Percentiles rank a stretch among this genome's conserved stretches.
Evolutionary conservation across 768 basidiomycete genomes (phyloP).

Genomic region (Auricularia auricula-judae): DNA sequence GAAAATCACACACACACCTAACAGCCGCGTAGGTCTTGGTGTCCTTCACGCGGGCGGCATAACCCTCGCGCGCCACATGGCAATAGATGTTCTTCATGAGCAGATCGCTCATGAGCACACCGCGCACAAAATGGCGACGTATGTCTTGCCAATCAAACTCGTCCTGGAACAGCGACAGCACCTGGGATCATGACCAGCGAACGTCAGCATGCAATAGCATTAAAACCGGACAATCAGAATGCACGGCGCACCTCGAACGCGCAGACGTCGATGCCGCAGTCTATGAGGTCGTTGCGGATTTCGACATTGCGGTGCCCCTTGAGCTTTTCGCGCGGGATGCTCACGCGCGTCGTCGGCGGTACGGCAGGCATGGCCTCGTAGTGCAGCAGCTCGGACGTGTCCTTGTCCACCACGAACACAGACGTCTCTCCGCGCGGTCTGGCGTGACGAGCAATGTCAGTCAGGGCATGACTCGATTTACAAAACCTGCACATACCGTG

Average conservation of each 20-base stretch:
- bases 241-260: conserved; percentile 65
- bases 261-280: conserved; percentile 87
- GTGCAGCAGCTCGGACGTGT: conserved; percentile 73
- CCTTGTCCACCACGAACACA: conserved; percentile 66
- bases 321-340: conserved; percentile 71
- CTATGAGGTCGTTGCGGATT: conserved; percentile 78
- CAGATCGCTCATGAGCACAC: conserved; percentile 86
- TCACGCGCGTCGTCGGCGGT: conserved; percentile 48
- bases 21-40: conserved; percentile 85
- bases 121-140: conserved; percentile 86
- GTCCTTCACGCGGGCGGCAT: conserved; percentile 88
- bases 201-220: conserved; percentile 1
- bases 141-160: conserved; percentile 97
- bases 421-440: conserved; percentile 66
- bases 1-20: conserved; percentile 36
- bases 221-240: neutral
- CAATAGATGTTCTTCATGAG: conserved; percentile 92
- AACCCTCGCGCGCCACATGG: conserved; percentile 78
- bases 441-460: conserved; percentile 1
- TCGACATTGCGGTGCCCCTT: conserved; percentile 68
- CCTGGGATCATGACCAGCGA: conserved; percentile 32
- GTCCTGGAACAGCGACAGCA: conserved; percentile 93
- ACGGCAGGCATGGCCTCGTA: conserved; percentile 69
- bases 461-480: neutral
- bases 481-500: conserved; percentile 38